Evolutionary conservation across 164 flowering plant species (phyloP).

Genomic region (Piper betle): DNA sequence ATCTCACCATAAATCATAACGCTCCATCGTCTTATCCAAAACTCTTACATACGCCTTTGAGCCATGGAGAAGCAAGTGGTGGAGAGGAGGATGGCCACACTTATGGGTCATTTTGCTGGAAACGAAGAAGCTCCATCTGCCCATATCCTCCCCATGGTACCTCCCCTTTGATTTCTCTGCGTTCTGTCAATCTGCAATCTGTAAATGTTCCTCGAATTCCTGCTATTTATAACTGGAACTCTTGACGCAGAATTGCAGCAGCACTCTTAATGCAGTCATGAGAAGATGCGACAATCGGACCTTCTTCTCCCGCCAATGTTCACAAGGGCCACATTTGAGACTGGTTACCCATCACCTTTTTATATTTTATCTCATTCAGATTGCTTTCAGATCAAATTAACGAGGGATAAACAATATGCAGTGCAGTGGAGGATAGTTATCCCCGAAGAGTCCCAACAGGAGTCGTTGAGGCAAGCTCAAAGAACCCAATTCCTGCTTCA

Average conservation of each 20-base stretch:
- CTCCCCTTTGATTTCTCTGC: too few species aligned
- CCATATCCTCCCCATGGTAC: slow-evolving; percentile 1
- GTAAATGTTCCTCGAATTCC: not conserved
- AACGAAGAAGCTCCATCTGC: slow-evolving; percentile 2
- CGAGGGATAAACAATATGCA: not conserved
- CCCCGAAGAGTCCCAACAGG: slow-evolving; percentile 7
- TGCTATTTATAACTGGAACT: not conserved
- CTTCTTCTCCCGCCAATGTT: slow-evolving; percentile 60
- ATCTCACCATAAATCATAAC: too few species aligned
- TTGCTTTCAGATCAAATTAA: too few species aligned
- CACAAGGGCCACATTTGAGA: slow-evolving; percentile 59
- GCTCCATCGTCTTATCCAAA: too few species aligned
- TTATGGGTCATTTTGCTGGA: slow-evolving; percentile 5
- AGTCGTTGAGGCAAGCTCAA: slow-evolving; percentile 7
- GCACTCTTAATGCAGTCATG: slow-evolving; percentile 37
- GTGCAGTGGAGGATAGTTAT: slow-evolving; percentile 12
- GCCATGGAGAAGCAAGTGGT: slow-evolving; percentile 2
- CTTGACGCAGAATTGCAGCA: slow-evolving; percentile 29
- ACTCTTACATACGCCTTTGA: not conserved
- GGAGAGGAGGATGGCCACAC: slow-evolving; percentile 2
- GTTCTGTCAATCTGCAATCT: not conserved
- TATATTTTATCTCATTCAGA: not conserved
- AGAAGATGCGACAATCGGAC: slow-evolving; percentile 47
- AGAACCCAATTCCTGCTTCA: slow-evolving; percentile 6
- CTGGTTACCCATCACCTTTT: slow-evolving; percentile 37